A percentile compares a stretch with the other conserved stretches of the same genome.
These are phyloP conservation scores for Musa balbisiana DNA, from an alignment of 202 grass and related monocot species.

Conservation along the genomic window DNA sequence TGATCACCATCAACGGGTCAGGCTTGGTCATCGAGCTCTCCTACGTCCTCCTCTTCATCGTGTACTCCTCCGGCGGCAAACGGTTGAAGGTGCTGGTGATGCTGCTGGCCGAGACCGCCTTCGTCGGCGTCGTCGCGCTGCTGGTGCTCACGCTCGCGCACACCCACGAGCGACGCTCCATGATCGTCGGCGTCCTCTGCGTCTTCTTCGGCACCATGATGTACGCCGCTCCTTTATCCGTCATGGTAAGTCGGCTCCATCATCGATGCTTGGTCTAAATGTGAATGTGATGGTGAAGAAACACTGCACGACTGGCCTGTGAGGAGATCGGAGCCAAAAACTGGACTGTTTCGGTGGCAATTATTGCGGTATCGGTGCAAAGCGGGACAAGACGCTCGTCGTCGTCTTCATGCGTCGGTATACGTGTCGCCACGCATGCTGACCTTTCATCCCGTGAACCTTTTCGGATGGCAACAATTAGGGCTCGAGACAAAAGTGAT, in stretches of 20 bases:
- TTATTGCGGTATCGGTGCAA: too few relatives aligned
- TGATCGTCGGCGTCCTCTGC: conserved; percentile 80
- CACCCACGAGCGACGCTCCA: conserved; percentile 50
- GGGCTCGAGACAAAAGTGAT: background rate
- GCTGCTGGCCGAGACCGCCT: conserved; percentile 40
- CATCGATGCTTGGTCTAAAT: too few relatives aligned
- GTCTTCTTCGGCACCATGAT: conserved; percentile 76
- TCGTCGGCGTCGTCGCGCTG: conserved; percentile 34
- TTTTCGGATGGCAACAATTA: background rate
- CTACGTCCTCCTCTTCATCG: conserved; percentile 61
- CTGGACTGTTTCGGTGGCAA: too few relatives aligned
- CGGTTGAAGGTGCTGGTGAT: conserved; percentile 45
- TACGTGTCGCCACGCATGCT: background rate
- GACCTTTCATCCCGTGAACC: background rate
- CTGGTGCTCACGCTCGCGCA: conserved; percentile 56
- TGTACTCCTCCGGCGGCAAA: conserved; percentile 40
- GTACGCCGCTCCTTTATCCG: conserved; percentile 74
- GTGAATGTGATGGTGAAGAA: too few relatives aligned
- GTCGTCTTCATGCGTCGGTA: background rate
- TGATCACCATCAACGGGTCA: conserved; percentile 84
- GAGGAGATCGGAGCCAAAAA: too few relatives aligned
- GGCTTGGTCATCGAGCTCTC: conserved; percentile 70
- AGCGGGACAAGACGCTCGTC: too few relatives aligned
- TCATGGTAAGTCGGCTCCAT: conserved; percentile 49
- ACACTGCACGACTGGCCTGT: too few relatives aligned